phyloP scores from a whole-genome alignment of 352 stramenopile species.

The Phytophthora aleatoria region DNA sequence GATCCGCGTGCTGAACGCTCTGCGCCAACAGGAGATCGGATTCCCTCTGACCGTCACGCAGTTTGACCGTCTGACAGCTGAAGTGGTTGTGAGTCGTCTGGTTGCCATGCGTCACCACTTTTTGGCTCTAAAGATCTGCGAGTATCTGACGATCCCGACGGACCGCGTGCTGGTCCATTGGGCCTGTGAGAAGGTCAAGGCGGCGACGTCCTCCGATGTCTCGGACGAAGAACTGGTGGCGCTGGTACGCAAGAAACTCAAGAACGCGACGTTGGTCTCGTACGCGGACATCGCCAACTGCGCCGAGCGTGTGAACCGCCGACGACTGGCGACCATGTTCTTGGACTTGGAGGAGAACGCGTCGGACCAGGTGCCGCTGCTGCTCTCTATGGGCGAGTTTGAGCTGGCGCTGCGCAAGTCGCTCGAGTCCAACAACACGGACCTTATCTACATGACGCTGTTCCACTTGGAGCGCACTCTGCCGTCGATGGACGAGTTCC shows the following conservation, averaged over 20 bases:
- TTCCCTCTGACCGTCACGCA: constrained; percentile 84
- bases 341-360: constrained; percentile 88
- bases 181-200: constrained; percentile 90
- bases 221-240: constrained; percentile 84
- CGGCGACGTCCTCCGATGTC: constrained; percentile 47
- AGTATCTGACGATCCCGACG: constrained; percentile 88
- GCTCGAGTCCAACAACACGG: constrained; percentile 87
- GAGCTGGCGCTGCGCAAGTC: constrained; percentile 90
- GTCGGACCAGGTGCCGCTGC: constrained; percentile 87
- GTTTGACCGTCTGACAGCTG: constrained; percentile 82
- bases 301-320: constrained; percentile 79
- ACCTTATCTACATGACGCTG: constrained; percentile 90
- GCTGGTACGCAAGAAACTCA: constrained; percentile 85
- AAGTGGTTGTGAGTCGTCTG: constrained; percentile 87
- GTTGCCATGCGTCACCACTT: constrained; percentile 88
- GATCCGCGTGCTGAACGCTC: constrained; percentile 90
- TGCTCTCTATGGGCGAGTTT: constrained; percentile 92
- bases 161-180: constrained; percentile 91
- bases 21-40: constrained; percentile 77
- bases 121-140: constrained; percentile 91
- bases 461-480: constrained; percentile 87
- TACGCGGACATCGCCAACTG: constrained; percentile 86
- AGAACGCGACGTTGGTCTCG: constrained; percentile 78
- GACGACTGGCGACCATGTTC: constrained; percentile 90
- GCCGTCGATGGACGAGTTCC: constrained; percentile 83